phyloP scores from a whole-genome alignment of 75 land plant genomes.

The Gnetum montanum region DNA sequence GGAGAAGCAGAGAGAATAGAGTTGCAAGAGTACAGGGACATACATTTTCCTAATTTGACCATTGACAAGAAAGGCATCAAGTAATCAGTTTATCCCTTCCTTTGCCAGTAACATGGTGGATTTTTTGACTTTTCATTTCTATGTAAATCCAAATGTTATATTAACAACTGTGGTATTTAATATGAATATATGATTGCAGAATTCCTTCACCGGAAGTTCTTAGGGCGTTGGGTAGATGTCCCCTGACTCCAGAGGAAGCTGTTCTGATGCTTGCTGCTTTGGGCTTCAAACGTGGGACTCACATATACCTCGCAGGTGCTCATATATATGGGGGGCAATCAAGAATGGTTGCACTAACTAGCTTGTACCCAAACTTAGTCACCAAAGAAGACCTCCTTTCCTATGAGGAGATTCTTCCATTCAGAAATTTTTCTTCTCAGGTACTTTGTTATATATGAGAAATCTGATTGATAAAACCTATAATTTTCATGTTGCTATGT shows the following conservation, averaged over 20 bases:
- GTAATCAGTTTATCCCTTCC: conserved; percentile 35
- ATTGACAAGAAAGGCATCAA: conserved; percentile 33
- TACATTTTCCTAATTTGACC: conserved; percentile 72
- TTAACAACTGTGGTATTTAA: too few relatives aligned
- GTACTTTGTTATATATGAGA: conserved; percentile 20
- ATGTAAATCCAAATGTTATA: too few relatives aligned
- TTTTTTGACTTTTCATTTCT: too few relatives aligned
- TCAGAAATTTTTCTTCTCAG: conserved; percentile 83
- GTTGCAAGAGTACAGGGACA: conserved; percentile 64
- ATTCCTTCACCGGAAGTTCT: conserved; percentile 45
- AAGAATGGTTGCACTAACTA: conserved; percentile 64
- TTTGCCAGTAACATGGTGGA: too few relatives aligned
- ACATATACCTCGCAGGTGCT: conserved; percentile 83
- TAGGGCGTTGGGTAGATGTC: conserved; percentile 75
- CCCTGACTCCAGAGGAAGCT: conserved; percentile 90
- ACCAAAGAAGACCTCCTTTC: conserved; percentile 93
- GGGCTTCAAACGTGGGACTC: conserved; percentile 87
- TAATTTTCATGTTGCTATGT: too few relatives aligned
- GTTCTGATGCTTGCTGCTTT: conserved; percentile 89
- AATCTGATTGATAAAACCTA: too few relatives aligned
- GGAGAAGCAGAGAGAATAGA: conserved; percentile 69
- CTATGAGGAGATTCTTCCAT: conserved; percentile 61
- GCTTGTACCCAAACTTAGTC: conserved; percentile 78
- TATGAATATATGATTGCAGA: conserved; percentile 39
- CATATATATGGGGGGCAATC: conserved; percentile 76